Base-by-base conservation (phyloP, 2,329 filamentous ascomycete species). In the Colletotrichum shisoi region DNA sequence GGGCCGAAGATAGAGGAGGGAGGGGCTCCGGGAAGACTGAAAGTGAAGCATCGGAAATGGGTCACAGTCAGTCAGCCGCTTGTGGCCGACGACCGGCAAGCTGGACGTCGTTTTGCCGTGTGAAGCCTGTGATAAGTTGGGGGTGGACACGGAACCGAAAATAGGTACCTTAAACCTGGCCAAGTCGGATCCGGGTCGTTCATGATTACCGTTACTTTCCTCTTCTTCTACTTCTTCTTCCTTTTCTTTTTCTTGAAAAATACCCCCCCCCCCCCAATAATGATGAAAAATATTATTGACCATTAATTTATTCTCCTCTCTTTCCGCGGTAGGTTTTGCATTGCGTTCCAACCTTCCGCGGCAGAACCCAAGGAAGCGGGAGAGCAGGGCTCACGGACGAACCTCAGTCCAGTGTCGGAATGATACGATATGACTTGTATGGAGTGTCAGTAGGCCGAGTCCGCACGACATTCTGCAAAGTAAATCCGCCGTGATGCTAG, bases 401-500 rank as follows among this genome's bases (percentile, higher is more conserved):
- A 71, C 53, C 63, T 67, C 63, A 67, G 67, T 71, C 62, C 57
- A 67, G 59, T 68, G 53, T 71, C 67, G 66, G 19, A 64, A 69
- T 69, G 63, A 62, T 69, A 71, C 61, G 70, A 72, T 67, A 69
- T 67, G 67, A 65, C 58, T 56, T 51, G 66, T 59, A 62, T 68
- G 70, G 65, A 63, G 65, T 71, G 61, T 70, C 69, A 69, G 65
- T 59, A 67, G 61, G 61, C 65, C 65, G 56, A 67, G 68, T 53
- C 51, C 51, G n/a, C 62, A 54, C 61, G 46, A 63, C 58, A 68
- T 68, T 60, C 73, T 73, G 73, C 71, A 75, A 72, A 61, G 73
- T 72, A 73, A 73, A 76, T 76, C 73, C 54, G 70, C 68, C 64
- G 68, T 69, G 64, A 24, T 63, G 37, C 45, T 40, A 67, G 70